Evolutionary conservation across 257 asterid genomes (phyloP), one percentile per base, ranked within the genome.

Genomic region (Anisodus tanguticus): DNA sequence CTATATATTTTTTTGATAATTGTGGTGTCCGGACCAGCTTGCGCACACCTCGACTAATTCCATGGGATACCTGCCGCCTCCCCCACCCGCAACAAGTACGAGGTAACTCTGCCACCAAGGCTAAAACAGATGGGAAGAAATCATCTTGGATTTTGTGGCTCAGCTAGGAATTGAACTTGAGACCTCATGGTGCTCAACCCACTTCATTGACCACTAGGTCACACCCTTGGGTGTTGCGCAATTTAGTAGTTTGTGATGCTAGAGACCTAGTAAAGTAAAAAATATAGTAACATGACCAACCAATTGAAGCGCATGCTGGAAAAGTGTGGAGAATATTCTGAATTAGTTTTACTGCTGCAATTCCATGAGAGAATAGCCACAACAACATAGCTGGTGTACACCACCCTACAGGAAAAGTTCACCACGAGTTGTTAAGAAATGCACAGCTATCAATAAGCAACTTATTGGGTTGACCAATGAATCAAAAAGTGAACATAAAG

Each of bases 301-400:
- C 99, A 86, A 93, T 91, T 84, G 99, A 94, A 88, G 95, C 92
- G 79, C 99, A 97, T 82, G 94, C 94, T n/a, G 98, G 98, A 88
- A 95, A 97, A 57, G 89, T 89, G 81, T 64, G 87, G 82, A 97
- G 97, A 68, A 94, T 88, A 49, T 88, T 90, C 91, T 90, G 92
- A 86, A 95, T 92, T 84, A 97, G 86, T 69, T 84, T 76, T 45
- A 90, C 89, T 15, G 98, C 93, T 55, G 91, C 94, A 35, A 89
- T 81, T 72, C 98, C 98, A 88, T 93, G 98, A 87, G 86, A 84
- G 86, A 90, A 87, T 78, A 91, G 91, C 96, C 97, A 97, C 35
- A 91, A 83, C 37, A 89, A 85, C 85, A 90, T 84, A 80, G 91
- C 39, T 74, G 83, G 86, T 70, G 87, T 83, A 88, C 85, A 82